Conservation (phyloP, 2,329 filamentous ascomycete genomes). For the Lachnellula willkommii region DNA sequence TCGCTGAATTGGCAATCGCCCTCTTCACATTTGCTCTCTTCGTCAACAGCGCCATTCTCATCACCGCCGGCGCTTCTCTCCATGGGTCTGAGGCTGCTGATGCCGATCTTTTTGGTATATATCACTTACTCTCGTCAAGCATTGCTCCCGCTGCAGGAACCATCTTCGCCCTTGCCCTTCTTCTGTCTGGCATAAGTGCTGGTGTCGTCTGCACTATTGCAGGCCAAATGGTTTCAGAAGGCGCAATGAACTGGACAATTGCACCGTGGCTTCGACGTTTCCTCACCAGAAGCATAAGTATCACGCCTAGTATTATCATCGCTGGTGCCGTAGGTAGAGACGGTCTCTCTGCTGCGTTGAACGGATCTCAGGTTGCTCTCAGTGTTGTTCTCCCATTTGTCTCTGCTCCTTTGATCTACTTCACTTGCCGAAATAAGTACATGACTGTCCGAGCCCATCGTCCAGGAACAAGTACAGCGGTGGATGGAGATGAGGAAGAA, state of each 20-base stretch:
- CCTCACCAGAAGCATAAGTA: slow-evolving; percentile 72
- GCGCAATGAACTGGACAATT: slow-evolving; percentile 69
- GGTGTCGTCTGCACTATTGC: slow-evolving; percentile 87
- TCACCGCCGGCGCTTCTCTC: slow-evolving; percentile 73
- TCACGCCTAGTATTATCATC: slow-evolving; percentile 77
- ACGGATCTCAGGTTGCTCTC: slow-evolving; percentile 71
- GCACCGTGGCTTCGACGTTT: slow-evolving; percentile 74
- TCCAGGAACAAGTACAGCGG: neutral
- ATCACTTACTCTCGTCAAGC: slow-evolving; percentile 60
- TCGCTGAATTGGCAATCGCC: slow-evolving; percentile 63
- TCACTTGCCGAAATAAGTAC: slow-evolving; percentile 71
- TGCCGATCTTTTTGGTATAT: slow-evolving; percentile 80
- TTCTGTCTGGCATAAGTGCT: slow-evolving; percentile 74
- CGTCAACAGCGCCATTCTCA: slow-evolving; percentile 76
- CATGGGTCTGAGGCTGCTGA: slow-evolving; percentile 49
- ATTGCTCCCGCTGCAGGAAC: slow-evolving; percentile 73
- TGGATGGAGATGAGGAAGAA: slow-evolving; percentile 23
- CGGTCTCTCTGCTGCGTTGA: slow-evolving; percentile 67
- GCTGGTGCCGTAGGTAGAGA: slow-evolving; percentile 69
- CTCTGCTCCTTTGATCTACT: slow-evolving; percentile 77
- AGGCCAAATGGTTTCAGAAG: slow-evolving; percentile 84
- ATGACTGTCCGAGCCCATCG: slow-evolving; percentile 52
- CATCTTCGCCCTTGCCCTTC: slow-evolving; percentile 75
- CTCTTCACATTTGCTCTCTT: slow-evolving; percentile 82
- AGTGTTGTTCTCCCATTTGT: slow-evolving; percentile 77